Evolutionary conservation across 2,329 filamentous ascomycete genomes (phyloP).

Genomic region (Penicillium sp.): DNA sequence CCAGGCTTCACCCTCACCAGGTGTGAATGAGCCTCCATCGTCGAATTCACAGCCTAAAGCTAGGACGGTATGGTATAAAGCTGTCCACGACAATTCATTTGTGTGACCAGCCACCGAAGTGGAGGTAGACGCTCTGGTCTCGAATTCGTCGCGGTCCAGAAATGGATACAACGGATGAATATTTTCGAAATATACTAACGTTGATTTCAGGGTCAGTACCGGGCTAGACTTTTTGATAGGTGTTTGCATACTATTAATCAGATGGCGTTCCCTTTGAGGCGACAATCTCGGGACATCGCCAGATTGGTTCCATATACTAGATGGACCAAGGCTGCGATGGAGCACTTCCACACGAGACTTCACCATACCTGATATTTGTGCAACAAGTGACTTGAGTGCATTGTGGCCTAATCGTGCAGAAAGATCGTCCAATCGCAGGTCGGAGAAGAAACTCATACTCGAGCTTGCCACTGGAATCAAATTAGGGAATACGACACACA

Average conservation of each 20-base stretch:
- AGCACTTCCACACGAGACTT: neutral
- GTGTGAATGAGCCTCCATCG: constrained; percentile 5
- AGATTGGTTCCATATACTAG: neutral
- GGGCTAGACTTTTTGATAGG: neutral
- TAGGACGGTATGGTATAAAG: neutral
- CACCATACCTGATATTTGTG: neutral
- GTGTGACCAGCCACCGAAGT: neutral
- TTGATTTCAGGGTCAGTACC: neutral
- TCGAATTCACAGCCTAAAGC: constrained; percentile 1
- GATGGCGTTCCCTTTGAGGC: neutral
- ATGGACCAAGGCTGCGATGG: neutral
- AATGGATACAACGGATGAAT: constrained; percentile 9
- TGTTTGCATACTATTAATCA: neutral
- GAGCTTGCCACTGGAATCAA: neutral
- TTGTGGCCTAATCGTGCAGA: neutral
- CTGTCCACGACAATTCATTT: neutral
- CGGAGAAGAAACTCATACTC: neutral
- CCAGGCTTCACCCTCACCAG: constrained; percentile 6
- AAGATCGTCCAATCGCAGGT: neutral
- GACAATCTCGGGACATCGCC: neutral
- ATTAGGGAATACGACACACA: neutral
- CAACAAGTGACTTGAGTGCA: neutral
- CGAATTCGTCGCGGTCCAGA: constrained; percentile 7
- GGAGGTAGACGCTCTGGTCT: neutral
- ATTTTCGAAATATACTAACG: constrained; percentile 3